Evolutionary conservation across 306 rosid species (phyloP), one percentile per base, ranked within the genome.

Genomic region (Pyrus communis): DNA sequence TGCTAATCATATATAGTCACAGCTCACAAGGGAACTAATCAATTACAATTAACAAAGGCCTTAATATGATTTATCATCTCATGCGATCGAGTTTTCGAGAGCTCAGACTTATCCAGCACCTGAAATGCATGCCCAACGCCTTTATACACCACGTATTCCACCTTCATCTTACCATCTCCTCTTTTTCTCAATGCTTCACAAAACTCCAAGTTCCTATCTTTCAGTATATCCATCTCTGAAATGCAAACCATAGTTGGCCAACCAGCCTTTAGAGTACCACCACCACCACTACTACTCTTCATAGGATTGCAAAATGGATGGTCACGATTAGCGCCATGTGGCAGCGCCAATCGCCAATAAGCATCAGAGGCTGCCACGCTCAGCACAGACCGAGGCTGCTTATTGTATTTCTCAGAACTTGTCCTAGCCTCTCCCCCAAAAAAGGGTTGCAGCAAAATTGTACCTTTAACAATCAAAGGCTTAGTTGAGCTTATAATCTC

Each of bases 41-140:
- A 70, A 19, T 33, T 66, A 12, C 75, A 58, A 73, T 40, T 49
- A 78, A 91, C 76, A 77, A 93, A 93, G 73, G 79, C 85, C 81
- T 85, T 89, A 67, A 93, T 79, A 42, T 79, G 76, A 87, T 79
- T 80, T 75, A 89, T 79, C 93, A 93, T 84, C 68, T 91, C 88
- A 59, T 61, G 35, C 30, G 82, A 60, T 74, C 88, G 81, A 54
- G 3, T 80, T 51, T 81, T 88, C 3, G 96, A 77, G 2, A 88
- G 45, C 74, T 80, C 85, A 71, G 96, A 82, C 79, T 85, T 88
- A 52, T 84, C 79, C 1, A 93, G 80, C 81, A 93, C 79, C 89
- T 93, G 98, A 86, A 93, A 93, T 2, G 93, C 96, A 81, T 93
- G 97, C 2, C 97, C 97, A 13, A 93, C 98, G 11, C 90, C 93